Evolutionary conservation across 768 basidiomycete genomes (phyloP).

Genomic region (Rhodosporidiobolus odoratus): DNA sequence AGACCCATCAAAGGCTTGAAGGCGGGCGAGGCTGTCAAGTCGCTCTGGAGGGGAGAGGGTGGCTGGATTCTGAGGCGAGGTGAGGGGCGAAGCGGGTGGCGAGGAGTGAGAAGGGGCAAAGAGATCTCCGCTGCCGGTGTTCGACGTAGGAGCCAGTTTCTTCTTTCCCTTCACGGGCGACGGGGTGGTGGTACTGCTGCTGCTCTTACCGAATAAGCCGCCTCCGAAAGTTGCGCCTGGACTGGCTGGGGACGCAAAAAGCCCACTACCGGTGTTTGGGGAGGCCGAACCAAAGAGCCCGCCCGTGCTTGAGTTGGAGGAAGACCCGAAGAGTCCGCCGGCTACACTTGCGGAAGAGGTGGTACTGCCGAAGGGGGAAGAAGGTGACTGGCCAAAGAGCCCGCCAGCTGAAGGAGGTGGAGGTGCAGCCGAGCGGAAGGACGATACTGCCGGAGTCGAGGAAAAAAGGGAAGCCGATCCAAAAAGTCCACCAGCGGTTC

Average conservation of each 20-base stretch:
- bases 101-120: background rate
- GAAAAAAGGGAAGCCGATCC: background rate
- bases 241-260: no score
- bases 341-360: background rate
- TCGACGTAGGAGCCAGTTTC: background rate
- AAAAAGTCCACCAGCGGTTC: no score
- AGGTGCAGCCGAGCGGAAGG: background rate
- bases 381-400: background rate
- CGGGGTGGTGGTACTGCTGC: no score
- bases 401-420: background rate
- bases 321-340: background rate
- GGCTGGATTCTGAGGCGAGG: background rate
- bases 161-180: no score
- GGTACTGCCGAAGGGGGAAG: background rate
- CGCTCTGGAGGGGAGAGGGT: background rate
- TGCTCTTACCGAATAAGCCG: background rate
- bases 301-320: background rate
- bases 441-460: background rate
- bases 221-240: background rate
- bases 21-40: constrained; percentile 47
- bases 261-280: background rate
- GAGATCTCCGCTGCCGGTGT: background rate
- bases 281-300: background rate
- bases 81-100: background rate
- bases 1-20: constrained; percentile 55